These are phyloP conservation scores for Rhytidiadelphus loreus DNA, from an alignment of 225 moss, liverwort and hornwort genomes.

Conservation along the genomic window DNA sequence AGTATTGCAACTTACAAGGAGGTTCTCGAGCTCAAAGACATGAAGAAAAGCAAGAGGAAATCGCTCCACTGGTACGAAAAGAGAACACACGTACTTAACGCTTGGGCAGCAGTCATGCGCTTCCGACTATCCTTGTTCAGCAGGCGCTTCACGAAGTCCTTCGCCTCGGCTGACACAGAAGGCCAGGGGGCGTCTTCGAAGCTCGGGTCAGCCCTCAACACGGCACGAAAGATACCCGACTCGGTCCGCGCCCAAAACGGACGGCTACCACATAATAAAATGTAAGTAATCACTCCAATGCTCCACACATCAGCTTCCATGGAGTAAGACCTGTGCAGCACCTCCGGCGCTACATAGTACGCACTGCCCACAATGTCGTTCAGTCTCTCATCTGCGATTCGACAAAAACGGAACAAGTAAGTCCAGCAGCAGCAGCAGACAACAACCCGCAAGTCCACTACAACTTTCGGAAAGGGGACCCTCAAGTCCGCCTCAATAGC, in stretches of 20 bases:
- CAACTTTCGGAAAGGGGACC: not conserved
- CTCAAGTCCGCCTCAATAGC: not conserved
- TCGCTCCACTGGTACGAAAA: not conserved
- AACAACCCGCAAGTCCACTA: too few relatives aligned
- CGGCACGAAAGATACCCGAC: constrained; percentile 90
- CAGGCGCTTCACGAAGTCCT: constrained; percentile 89
- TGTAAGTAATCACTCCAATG: constrained; percentile 94
- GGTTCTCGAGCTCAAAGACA: not conserved
- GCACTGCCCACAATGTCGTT: constrained; percentile 97
- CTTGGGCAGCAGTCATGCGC: constrained; percentile 98
- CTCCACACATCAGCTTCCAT: constrained; percentile 99
- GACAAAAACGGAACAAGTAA: too few relatives aligned
- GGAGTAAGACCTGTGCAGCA: constrained; percentile 84
- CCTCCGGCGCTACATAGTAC: constrained; percentile 93
- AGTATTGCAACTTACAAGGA: not conserved
- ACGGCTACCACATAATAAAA: constrained; percentile 86
- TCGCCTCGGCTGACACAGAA: constrained; percentile 78
- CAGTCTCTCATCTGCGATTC: constrained; percentile 81
- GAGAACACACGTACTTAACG: constrained; percentile 52
- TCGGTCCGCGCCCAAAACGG: constrained; percentile 96
- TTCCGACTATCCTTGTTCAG: constrained; percentile 86
- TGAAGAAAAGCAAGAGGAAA: not conserved
- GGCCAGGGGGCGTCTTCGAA: constrained; percentile 98
- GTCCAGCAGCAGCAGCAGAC: not conserved
- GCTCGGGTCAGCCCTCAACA: constrained; percentile 84